phyloP scores from a whole-genome alignment of 2,329 filamentous ascomycete species.

The Microcyclospora tardicrescens region DNA sequence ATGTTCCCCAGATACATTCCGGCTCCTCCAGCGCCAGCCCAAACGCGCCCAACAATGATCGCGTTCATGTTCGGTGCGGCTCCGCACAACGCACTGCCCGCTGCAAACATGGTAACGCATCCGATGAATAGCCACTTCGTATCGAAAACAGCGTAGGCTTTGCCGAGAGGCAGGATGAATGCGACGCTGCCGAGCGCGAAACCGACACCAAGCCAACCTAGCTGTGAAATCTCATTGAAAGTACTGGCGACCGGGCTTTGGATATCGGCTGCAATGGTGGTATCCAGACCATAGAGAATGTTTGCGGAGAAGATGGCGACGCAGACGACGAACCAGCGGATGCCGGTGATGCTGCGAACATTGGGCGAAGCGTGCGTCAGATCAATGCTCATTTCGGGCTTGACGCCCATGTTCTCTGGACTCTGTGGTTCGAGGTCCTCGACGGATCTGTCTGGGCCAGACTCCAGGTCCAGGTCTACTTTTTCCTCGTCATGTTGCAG shows the following conservation, averaged over 20 bases:
- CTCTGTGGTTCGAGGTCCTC: too few relatives aligned
- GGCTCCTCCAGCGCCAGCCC: conserved; percentile 19
- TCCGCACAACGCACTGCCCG: conserved; percentile 21
- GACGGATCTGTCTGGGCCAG: too few relatives aligned
- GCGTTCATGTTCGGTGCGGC: conserved; percentile 20
- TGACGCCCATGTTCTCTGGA: too few relatives aligned
- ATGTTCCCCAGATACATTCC: conserved; percentile 20
- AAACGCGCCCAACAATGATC: conserved; percentile 21
- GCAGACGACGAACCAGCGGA: too few relatives aligned
- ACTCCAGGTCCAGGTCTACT: too few relatives aligned
- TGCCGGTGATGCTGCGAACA: too few relatives aligned
- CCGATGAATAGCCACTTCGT: conserved; percentile 18
- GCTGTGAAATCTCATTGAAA: conserved; percentile 18
- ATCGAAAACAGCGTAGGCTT: conserved; percentile 16
- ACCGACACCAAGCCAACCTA: conserved; percentile 19
- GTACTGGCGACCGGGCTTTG: conserved; percentile 16
- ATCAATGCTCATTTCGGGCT: too few relatives aligned
- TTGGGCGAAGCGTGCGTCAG: too few relatives aligned
- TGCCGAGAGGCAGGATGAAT: conserved; percentile 10
- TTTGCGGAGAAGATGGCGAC: too few relatives aligned
- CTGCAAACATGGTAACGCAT: conserved; percentile 14
- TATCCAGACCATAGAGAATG: conserved; percentile 3
- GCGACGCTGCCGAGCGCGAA: conserved; percentile 17
- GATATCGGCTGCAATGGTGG: conserved; percentile 20
- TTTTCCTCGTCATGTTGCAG: too few relatives aligned